A percentile compares a stretch with the other conserved stretches of the same genome.
Conservation (phyloP, 129 eudicot genomes). For the Pittosporum tobira region DNA sequence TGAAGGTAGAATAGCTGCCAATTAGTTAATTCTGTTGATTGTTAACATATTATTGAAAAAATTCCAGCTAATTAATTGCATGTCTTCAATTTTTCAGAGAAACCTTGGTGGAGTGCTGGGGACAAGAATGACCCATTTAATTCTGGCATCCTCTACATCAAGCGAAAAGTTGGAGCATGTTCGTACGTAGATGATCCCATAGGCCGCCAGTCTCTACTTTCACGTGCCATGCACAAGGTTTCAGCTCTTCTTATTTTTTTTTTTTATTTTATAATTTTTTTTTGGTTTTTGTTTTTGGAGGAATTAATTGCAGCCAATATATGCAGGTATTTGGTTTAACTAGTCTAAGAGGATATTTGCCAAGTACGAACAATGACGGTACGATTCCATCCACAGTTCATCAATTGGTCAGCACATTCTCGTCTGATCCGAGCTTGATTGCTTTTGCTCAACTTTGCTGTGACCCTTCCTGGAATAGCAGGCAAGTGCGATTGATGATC, state of each 20-base stretch:
- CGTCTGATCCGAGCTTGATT: conserved; percentile 93
- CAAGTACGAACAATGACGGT: conserved; percentile 29
- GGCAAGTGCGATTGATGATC: conserved; percentile 23
- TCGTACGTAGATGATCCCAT: conserved; percentile 92
- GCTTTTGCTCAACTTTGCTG: conserved; percentile 93
- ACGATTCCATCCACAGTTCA: conserved; percentile 54
- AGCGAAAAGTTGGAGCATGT: conserved; percentile 93
- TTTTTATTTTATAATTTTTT: too few relatives aligned
- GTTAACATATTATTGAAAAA: neutral
- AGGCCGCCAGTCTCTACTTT: conserved; percentile 84
- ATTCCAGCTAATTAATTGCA: conserved; percentile 4
- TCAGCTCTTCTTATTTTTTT: neutral
- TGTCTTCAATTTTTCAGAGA: conserved; percentile 39
- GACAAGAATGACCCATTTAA: conserved; percentile 77
- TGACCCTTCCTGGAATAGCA: conserved; percentile 68
- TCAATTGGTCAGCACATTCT: conserved; percentile 90
- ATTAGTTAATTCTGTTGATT: conserved; percentile 10
- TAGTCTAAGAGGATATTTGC: conserved; percentile 37
- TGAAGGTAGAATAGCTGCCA: conserved; percentile 40
- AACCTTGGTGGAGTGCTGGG: conserved; percentile 83
- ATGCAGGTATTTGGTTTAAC: conserved; percentile 72
- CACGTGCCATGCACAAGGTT: conserved; percentile 98
- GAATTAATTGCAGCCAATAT: conserved; percentile 1
- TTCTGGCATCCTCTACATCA: conserved; percentile 81
- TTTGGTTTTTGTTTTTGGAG: too few relatives aligned